Percentiles rank a stretch among this genome's conserved stretches.
Evolutionary conservation across 495 filamentous ascomycete species (phyloP).

Genomic region (Podospora pseudocomata): DNA sequence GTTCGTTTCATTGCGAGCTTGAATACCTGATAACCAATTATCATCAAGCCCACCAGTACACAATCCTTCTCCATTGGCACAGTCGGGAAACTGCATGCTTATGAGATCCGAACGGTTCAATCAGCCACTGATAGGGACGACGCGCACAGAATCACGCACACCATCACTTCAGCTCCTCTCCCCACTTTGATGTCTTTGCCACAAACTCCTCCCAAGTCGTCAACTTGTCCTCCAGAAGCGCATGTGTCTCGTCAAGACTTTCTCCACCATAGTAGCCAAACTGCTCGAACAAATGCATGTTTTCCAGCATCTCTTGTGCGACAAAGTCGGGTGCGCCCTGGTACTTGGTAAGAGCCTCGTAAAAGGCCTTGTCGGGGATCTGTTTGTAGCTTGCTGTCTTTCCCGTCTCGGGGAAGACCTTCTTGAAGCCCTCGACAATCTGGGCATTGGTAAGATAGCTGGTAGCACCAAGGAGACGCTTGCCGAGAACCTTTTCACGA

Average conservation of each 20-base stretch:
- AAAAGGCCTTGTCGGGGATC: conserved; percentile 45
- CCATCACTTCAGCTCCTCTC: neutral
- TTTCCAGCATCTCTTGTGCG: conserved; percentile 53
- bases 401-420: conserved; percentile 47
- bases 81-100: too few relatives aligned
- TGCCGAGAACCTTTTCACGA: conserved; percentile 39
- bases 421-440: conserved; percentile 48
- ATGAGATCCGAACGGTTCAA: too few relatives aligned
- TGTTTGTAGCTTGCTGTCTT: conserved; percentile 43
- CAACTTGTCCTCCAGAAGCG: conserved; percentile 35
- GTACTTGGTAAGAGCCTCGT: conserved; percentile 37
- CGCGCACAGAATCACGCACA: neutral
- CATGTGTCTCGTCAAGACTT: conserved; percentile 33
- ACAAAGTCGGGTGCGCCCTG: conserved; percentile 38
- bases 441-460: conserved; percentile 48
- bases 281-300: conserved; percentile 47
- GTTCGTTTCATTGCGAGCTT: too few relatives aligned
- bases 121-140: too few relatives aligned
- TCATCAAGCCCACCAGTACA: too few relatives aligned
- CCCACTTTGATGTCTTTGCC: conserved; percentile 15
- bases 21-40: too few relatives aligned
- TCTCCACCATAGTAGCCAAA: conserved; percentile 53
- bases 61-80: too few relatives aligned
- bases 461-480: conserved; percentile 41
- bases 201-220: conserved; percentile 42